Evolutionary conservation across 345 rosid genomes (phyloP), one percentile per base, ranked within the genome.

Genomic region (Syzygium jambos): DNA sequence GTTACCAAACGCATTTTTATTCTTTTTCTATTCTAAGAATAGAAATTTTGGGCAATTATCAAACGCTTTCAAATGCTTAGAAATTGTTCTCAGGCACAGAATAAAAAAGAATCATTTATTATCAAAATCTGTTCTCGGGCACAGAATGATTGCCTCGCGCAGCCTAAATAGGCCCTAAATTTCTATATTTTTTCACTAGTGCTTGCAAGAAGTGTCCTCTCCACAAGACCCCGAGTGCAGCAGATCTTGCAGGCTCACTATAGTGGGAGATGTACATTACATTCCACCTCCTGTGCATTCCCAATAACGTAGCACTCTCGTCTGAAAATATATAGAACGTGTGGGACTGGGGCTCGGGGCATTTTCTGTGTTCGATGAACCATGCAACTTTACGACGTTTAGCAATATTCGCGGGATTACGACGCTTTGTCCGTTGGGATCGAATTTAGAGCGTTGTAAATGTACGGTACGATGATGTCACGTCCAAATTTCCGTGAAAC

Each of bases 391-490:
- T 61, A 61, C 34, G 63, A 25, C 63, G n/a, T 23, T 27, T 10
- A 10, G 63, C 23, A 56, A 56, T 9, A 23, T 25, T 23, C 13
- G 22, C n/a, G n/a, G 13, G n/a, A 56, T 9, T 23, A 23, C n/a
- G 73, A n/a, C 73, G 34, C 34, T 27, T n/a, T 34, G 34, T 61
- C 34, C 34, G 29, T 61, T 4, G 34, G 34, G 73, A 61, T 61
- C 73, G 17, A n/a, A 17, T 61, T 3, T 14, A 27, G 4, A 16
- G 34, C 19, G 9, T n/a, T 16, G 19, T 27, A 30, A 61, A 61
- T 0, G 73, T n/a, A 3, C 0, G 19, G 34, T 3, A 2, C 30
- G 12, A 59, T 59, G 7, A 57, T 4, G 46, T 6, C 7, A 0
- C n/a, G 3, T 25, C 13, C 15, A 61, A 61, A 43, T 43, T 43